Base-by-base conservation (phyloP, 495 filamentous ascomycete species). In the Penicillium angulare region DNA sequence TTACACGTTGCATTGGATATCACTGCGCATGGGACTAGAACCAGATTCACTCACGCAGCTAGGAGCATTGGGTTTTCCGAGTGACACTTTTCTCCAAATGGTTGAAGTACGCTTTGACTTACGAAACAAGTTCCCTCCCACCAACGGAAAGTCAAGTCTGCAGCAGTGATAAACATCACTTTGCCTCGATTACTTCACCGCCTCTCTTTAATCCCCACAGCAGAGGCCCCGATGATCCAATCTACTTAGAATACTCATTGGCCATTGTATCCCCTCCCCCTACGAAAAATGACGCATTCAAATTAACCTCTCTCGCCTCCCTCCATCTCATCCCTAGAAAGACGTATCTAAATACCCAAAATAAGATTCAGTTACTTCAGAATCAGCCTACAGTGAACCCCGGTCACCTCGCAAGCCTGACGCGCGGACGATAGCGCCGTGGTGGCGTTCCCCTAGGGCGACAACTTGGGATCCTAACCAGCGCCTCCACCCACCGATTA, bases 91-190 rank as follows among this genome's bases (percentile, higher is more conserved):
- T n/a, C n/a, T n/a, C n/a, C n/a, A n/a, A n/a, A 22, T 20, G 5
- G 4, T 41, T 22, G 7, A 22, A 18, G 2, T 5, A 5, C 18
- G 34, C 34, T 22, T 18, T 18, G 38, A 22, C 18, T 20, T 38
- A 20, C 34, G 34, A n/a, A 36, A 18, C 20, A 38, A 38, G 9
- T 38, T 38, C 9, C 10, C 18, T 20, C 17, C 39, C 13, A 24
- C 21, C 3, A 3, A 18, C 13, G 10, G 41, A 55, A 49, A 54
- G 42, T 50, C 47, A 47, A 46, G 47, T 16, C 47, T 50, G 53
- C 53, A 47, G 53, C 46, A 46, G n/a, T n/a, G n/a, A n/a, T n/a
- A n/a, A n/a, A n/a, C n/a, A n/a, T n/a, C n/a, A n/a, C n/a, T n/a
- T n/a, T n/a, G n/a, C n/a, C n/a, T n/a, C n/a, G n/a, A n/a, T n/a